Evolutionary conservation across 2,329 filamentous ascomycete genomes (phyloP).

Genomic region (Simplicillium sp.): DNA sequence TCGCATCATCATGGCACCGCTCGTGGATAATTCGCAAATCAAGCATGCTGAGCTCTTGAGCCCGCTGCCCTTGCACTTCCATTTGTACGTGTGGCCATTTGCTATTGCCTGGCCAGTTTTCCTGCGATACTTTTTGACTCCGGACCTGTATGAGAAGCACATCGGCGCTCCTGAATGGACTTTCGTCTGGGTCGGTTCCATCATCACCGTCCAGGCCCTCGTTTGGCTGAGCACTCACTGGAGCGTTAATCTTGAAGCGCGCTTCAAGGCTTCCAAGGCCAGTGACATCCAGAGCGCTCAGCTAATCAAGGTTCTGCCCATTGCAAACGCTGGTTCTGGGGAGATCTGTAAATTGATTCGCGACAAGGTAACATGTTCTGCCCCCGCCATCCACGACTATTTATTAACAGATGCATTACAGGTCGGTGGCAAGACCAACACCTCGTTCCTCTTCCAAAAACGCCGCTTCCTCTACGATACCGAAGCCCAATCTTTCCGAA

Average conservation of each 20-base stretch:
- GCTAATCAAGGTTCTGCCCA: conserved; percentile 86
- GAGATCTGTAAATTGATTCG: conserved; percentile 78
- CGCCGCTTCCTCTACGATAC: conserved; percentile 82
- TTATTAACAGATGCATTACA: conserved; percentile 16
- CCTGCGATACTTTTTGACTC: conserved; percentile 74
- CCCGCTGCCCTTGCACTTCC: conserved; percentile 69
- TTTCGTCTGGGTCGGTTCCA: conserved; percentile 83
- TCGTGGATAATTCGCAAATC: conserved; percentile 90
- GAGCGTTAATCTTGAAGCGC: conserved; percentile 78
- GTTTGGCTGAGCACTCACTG: conserved; percentile 95
- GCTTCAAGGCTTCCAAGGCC: conserved; percentile 70
- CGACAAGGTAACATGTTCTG: conserved; percentile 50
- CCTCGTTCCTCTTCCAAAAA: conserved; percentile 96
- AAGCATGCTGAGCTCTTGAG: conserved; percentile 79
- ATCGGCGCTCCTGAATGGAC: conserved; percentile 97
- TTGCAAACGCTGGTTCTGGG: conserved; percentile 77
- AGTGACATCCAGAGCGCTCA: conserved; percentile 62
- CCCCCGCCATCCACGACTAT: background rate
- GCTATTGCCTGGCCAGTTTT: conserved; percentile 86
- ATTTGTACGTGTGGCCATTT: conserved; percentile 91
- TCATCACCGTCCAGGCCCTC: conserved; percentile 79
- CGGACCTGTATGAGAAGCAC: conserved; percentile 79
- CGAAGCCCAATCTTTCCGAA: conserved; percentile 64
- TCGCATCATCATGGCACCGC: conserved; percentile 50
- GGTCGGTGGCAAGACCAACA: conserved; percentile 63